Conservation (phyloP, 345 rosid genomes). For the Reutealis trisperma region DNA sequence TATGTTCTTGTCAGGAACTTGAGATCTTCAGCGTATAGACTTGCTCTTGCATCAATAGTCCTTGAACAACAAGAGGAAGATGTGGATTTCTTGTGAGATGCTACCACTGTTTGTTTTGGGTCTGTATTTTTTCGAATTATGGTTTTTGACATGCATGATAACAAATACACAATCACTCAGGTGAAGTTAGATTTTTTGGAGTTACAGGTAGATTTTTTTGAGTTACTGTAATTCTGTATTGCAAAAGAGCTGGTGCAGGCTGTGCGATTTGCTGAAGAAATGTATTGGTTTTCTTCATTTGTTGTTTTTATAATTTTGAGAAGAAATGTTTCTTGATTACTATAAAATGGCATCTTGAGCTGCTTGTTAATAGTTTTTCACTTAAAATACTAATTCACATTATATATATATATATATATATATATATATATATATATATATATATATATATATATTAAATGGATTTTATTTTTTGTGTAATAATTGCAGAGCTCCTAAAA, state of each 20-base stretch:
- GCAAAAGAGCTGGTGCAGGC: too few relatives aligned
- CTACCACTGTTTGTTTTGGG: not conserved
- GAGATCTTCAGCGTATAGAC: conserved; percentile 81
- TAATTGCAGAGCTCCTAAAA: not conserved
- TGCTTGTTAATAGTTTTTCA: too few relatives aligned
- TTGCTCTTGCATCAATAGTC: conserved; percentile 67
- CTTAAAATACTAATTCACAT: too few relatives aligned
- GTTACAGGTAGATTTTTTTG: not conserved
- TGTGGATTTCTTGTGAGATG: conserved; percentile 44
- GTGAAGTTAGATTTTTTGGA: not conserved
- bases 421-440: too few relatives aligned
- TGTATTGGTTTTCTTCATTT: too few relatives aligned
- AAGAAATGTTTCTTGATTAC: too few relatives aligned
- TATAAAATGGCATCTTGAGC: too few relatives aligned
- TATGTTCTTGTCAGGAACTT: conserved; percentile 75
- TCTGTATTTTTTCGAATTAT: not conserved
- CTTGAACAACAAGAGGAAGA: conserved; percentile 66
- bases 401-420: too few relatives aligned
- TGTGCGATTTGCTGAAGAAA: not conserved
- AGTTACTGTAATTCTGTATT: too few relatives aligned
- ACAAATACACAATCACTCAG: not conserved
- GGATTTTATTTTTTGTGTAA: too few relatives aligned
- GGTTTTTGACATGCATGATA: not conserved
- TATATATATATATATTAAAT: too few relatives aligned
- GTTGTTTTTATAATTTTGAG: too few relatives aligned